Evolutionary conservation across 768 basidiomycete species (phyloP).

Genomic region (Termitomyces sp.): DNA sequence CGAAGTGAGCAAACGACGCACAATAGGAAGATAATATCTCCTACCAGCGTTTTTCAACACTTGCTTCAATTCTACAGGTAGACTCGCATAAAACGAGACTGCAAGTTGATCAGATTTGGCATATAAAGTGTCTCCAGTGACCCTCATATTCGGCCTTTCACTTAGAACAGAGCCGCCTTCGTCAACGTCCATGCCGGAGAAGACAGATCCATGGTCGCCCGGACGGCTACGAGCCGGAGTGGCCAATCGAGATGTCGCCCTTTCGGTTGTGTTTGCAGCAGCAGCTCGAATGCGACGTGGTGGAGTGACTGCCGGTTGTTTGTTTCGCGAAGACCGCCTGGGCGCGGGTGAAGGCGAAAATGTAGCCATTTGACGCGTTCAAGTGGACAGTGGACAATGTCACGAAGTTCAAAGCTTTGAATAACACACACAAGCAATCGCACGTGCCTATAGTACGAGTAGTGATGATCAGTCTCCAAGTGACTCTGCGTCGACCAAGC

Average conservation of each 20-base stretch:
- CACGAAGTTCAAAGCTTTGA: no score
- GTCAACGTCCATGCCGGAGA: slow-evolving; percentile 69
- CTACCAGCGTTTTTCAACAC: slow-evolving; percentile 66
- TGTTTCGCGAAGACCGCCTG: slow-evolving; percentile 47
- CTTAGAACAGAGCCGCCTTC: slow-evolving; percentile 41
- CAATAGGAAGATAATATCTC: slow-evolving; percentile 14
- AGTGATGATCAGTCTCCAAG: no score
- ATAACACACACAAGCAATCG: slow-evolving; percentile 9
- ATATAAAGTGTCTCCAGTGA: slow-evolving; percentile 47
- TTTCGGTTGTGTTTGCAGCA: slow-evolving; percentile 23
- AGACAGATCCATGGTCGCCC: slow-evolving; percentile 41
- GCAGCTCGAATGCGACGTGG: slow-evolving; percentile 24
- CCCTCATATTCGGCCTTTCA: slow-evolving; percentile 34
- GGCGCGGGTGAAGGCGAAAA: slow-evolving; percentile 61
- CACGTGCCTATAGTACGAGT: no score
- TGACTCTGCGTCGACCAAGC: no score
- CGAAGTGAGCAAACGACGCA: slow-evolving; percentile 2
- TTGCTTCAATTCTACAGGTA: slow-evolving; percentile 76
- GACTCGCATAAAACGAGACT: slow-evolving; percentile 63
- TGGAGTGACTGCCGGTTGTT: slow-evolving; percentile 26
- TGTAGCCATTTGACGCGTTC: slow-evolving; percentile 46
- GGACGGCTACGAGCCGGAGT: slow-evolving; percentile 34
- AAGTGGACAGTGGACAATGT: not conserved
- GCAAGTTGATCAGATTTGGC: slow-evolving; percentile 73
- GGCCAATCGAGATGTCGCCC: slow-evolving; percentile 38